These are phyloP conservation scores for Sonneratia alba DNA, from an alignment of 345 rosid genomes.

Conservation along the genomic window DNA sequence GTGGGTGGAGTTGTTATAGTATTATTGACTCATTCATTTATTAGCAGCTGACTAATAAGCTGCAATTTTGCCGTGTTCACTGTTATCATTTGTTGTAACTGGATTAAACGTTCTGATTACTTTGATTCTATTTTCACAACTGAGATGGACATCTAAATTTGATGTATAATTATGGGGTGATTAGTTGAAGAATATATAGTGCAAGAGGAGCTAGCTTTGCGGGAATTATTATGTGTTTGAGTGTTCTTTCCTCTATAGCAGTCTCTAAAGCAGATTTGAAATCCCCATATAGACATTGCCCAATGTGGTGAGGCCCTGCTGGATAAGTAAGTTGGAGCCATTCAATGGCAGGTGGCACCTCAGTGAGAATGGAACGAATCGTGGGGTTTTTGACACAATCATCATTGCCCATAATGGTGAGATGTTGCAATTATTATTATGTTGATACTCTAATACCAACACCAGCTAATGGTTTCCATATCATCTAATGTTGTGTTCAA, in stretches of 20 bases:
- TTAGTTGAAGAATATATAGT: not conserved
- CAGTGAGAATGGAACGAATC: slow-evolving; percentile 72
- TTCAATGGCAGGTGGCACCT: slow-evolving; percentile 89
- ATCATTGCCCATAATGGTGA: slow-evolving; percentile 84
- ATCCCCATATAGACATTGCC: slow-evolving; percentile 50
- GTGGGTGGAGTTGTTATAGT: not conserved
- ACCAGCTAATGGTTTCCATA: not conserved
- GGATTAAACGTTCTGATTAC: not conserved
- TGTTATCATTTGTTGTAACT: not conserved
- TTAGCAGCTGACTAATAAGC: not conserved
- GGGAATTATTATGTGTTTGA: not conserved
- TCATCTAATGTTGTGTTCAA: not conserved
- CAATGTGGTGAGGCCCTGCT: slow-evolving; percentile 79
- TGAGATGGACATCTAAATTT: not conserved
- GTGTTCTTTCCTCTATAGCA: not conserved
- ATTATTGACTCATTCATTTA: not conserved
- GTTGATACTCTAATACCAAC: no score
- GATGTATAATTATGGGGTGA: not conserved
- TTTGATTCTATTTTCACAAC: not conserved
- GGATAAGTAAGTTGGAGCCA: slow-evolving; percentile 82
- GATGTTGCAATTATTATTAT: not conserved
- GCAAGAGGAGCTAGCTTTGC: not conserved
- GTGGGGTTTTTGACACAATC: slow-evolving; percentile 65
- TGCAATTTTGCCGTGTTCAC: not conserved
- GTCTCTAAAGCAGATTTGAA: slow-evolving; percentile 11